A percentile compares a stretch with the other conserved stretches of the same genome.
Evolutionary conservation across 2,329 filamentous ascomycete genomes (phyloP).

Genomic region (Aureobasidium pullulans): DNA sequence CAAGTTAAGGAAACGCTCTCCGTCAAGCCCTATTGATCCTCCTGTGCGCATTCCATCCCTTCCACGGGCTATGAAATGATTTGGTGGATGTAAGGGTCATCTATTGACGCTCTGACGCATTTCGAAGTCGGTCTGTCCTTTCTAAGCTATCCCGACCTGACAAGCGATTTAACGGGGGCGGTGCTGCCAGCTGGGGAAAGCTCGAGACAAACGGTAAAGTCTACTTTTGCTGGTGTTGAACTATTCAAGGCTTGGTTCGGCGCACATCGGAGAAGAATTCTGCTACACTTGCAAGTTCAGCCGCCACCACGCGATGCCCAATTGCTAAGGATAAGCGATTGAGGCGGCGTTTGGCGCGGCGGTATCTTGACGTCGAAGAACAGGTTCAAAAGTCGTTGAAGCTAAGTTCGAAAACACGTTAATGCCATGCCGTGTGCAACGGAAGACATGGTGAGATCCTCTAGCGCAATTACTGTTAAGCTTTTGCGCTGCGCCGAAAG

Average conservation of each 20-base stretch:
- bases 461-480: background rate
- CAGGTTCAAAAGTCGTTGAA: background rate
- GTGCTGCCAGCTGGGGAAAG: background rate
- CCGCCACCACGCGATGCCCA: no score
- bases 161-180: background rate
- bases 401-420: background rate
- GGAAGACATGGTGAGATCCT: background rate
- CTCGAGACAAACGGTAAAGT: background rate
- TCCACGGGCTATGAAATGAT: background rate
- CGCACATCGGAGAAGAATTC: no score
- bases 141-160: background rate
- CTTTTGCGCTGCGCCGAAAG: background rate
- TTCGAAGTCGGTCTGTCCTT: background rate
- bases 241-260: no score
- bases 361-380: background rate
- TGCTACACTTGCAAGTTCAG: no score
- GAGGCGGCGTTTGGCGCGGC: background rate
- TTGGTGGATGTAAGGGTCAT: background rate
- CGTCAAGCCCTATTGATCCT: background rate
- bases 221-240: background rate
- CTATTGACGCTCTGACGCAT: background rate
- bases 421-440: background rate
- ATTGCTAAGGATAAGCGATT: background rate
- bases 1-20: no score
- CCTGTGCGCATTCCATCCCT: background rate